Base-by-base conservation (phyloP, 306 rosid species). In the Glycine latifolia region DNA sequence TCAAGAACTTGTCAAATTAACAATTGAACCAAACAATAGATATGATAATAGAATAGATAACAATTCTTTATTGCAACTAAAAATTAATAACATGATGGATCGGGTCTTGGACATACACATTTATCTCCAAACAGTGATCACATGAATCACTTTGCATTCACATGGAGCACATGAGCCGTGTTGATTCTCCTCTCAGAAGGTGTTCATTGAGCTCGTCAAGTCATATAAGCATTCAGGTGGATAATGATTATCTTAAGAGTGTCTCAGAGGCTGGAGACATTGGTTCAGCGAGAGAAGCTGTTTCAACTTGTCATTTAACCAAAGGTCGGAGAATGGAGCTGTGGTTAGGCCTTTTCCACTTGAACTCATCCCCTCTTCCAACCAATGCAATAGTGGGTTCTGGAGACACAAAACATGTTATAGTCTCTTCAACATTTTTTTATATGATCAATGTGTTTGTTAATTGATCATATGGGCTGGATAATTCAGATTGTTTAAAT, bases 341-440 rank as follows among this genome's bases (percentile, higher is more conserved):
- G 69, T 75, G 81, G 66, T 70, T 44, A 41, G 7, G 44, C 10
- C 54, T 11, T 10, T 49, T 9, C 5, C 54, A 49, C 5, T 2
- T 2, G 54, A 49, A 49, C 5, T 49, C 10, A 14, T 33, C 10
- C 76, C 89, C 92, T 80, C 77, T 49, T 55, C 39, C 91, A 26
- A 86, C 75, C 4, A 46, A 52, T 26, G 31, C 31, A 1, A 26
- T 26, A 26, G 31, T 1, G 31, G 31, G 31, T 26, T 26, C 31
- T 26, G 31, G 31, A 26, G 90, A 83, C 44, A 41, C 66, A 58
- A 79, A 62, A 15, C 90, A 88, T 53, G 98, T 92, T 71, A 84
- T 26, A 26, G 87, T 41, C 86, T 76, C 65, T 6, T 61, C 56
- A 61, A 33, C 43, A 16, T 49, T 49, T 31, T 35, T 61, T 61